phyloP scores from a whole-genome alignment of 1,284 basidiomycete genomes.

The Xanthoconium separans region DNA sequence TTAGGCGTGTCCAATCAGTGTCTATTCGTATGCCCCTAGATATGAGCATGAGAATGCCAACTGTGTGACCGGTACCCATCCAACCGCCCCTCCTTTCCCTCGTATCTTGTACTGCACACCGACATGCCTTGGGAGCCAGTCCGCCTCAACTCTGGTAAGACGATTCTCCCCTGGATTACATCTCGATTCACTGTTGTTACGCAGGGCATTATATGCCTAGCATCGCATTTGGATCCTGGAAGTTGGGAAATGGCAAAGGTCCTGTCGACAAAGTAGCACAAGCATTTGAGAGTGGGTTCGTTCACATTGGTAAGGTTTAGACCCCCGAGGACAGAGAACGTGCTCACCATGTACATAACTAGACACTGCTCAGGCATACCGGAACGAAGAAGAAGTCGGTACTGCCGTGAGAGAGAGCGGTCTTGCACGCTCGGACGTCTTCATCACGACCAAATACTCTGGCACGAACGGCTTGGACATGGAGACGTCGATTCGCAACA shows the following conservation, averaged over 20 bases:
- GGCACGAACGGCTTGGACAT: slow-evolving; percentile 53
- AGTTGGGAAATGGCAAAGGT: slow-evolving; percentile 46
- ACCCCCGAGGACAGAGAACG: too few relatives aligned
- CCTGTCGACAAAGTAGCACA: slow-evolving; percentile 51
- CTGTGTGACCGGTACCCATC: too few relatives aligned
- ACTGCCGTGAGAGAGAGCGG: slow-evolving; percentile 48
- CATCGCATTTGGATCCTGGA: slow-evolving; percentile 57
- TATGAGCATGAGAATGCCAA: too few relatives aligned
- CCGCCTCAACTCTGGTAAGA: slow-evolving; percentile 44
- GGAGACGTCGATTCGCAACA: slow-evolving; percentile 48
- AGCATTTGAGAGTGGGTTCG: slow-evolving; percentile 52
- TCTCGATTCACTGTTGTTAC: neutral
- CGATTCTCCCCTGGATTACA: neutral
- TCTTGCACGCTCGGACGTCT: slow-evolving; percentile 43
- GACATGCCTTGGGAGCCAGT: slow-evolving; percentile 49
- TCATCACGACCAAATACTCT: slow-evolving; percentile 61
- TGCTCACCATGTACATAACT: neutral
- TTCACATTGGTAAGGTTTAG: slow-evolving; percentile 43
- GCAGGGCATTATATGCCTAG: slow-evolving; percentile 45
- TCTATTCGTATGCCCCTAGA: too few relatives aligned
- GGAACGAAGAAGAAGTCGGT: slow-evolving; percentile 51
- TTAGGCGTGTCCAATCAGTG: too few relatives aligned
- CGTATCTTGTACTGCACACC: neutral
- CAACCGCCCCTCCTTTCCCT: too few relatives aligned
- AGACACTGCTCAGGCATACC: slow-evolving; percentile 53